Evolutionary conservation across 352 stramenopile genomes (phyloP).

Genomic region (Phytophthora hibernalis): DNA sequence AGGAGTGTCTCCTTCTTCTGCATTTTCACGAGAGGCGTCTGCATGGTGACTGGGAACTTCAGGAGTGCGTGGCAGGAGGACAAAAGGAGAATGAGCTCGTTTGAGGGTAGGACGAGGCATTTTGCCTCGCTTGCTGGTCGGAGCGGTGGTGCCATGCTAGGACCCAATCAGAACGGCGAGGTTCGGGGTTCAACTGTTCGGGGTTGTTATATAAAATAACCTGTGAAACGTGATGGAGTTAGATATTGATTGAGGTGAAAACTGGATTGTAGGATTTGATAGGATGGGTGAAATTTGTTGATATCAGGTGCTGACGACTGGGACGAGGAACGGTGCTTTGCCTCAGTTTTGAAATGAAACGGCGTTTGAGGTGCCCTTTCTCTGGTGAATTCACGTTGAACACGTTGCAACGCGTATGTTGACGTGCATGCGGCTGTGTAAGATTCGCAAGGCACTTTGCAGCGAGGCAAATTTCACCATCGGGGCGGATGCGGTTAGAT

Average conservation of each 20-base stretch:
- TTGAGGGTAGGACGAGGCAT: slow-evolving; percentile 18
- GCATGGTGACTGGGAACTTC: slow-evolving; percentile 25
- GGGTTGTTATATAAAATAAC: too few relatives aligned
- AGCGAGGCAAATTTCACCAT: neutral
- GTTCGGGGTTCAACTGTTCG: slow-evolving; percentile 15
- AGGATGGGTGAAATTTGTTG: neutral
- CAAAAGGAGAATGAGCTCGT: slow-evolving; percentile 40
- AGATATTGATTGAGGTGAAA: neutral
- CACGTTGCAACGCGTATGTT: slow-evolving; percentile 29
- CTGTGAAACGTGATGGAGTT: too few relatives aligned
- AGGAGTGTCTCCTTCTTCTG: slow-evolving; percentile 44
- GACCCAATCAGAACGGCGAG: slow-evolving; percentile 14
- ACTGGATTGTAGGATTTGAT: neutral
- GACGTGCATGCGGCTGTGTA: slow-evolving; percentile 24
- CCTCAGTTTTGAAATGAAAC: slow-evolving; percentile 24
- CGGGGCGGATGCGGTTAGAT: neutral
- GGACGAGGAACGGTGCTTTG: neutral
- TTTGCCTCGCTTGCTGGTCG: slow-evolving; percentile 25
- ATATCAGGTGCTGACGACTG: neutral
- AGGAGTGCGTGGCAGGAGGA: slow-evolving; percentile 12
- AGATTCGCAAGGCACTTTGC: slow-evolving; percentile 27
- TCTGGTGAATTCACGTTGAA: slow-evolving; percentile 25
- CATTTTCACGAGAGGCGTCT: slow-evolving; percentile 33
- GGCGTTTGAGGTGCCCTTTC: slow-evolving; percentile 22
- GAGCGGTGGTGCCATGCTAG: slow-evolving; percentile 15